Percentiles rank a stretch among this genome's conserved stretches.
Evolutionary conservation across 2,329 filamentous ascomycete species (phyloP).

Genomic region (Trichophaea hybrida): DNA sequence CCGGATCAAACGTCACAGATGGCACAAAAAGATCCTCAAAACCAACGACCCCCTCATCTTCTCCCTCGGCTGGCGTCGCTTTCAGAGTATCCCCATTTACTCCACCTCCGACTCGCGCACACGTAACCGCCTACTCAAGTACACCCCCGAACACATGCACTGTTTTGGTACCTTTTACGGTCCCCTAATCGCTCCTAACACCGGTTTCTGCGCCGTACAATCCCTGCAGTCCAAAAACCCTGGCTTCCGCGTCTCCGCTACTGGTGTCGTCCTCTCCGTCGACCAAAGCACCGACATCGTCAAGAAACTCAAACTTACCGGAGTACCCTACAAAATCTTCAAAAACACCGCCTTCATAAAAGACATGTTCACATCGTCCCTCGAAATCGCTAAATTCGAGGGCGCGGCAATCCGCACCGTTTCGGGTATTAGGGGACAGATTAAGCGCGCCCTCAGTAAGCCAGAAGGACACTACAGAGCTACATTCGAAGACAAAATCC

Average conservation of each 20-base stretch:
- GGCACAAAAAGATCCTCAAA: slow-evolving; percentile 99
- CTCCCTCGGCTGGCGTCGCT: slow-evolving; percentile 88
- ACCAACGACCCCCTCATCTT: slow-evolving; percentile 96
- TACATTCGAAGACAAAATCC: slow-evolving; percentile 95
- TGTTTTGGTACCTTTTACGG: slow-evolving; percentile 95
- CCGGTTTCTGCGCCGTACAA: slow-evolving; percentile 87
- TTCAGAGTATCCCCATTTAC: slow-evolving; percentile 86
- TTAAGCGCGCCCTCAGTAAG: slow-evolving; percentile 86
- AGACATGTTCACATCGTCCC: slow-evolving; percentile 86
- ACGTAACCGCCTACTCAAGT: slow-evolving; percentile 94
- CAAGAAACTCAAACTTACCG: slow-evolving; percentile 96
- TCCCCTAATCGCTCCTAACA: slow-evolving; percentile 86
- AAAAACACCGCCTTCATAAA: slow-evolving; percentile 98
- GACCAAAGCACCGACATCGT: slow-evolving; percentile 95
- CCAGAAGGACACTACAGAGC: slow-evolving; percentile 93
- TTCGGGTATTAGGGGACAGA: slow-evolving; percentile 86
- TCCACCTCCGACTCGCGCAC: slow-evolving; percentile 88
- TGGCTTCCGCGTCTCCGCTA: slow-evolving; percentile 87
- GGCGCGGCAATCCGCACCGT: slow-evolving; percentile 92
- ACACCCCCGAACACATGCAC: slow-evolving; percentile 98
- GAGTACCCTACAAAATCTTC: slow-evolving; percentile 91
- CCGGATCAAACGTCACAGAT: slow-evolving; percentile 89
- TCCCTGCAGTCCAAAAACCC: slow-evolving; percentile 64
- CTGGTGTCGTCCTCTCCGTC: slow-evolving; percentile 81
- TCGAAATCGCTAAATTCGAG: slow-evolving; percentile 97